Conservation (phyloP, 73 alveolate species). For the Symbiodinium pilosum region DNA sequence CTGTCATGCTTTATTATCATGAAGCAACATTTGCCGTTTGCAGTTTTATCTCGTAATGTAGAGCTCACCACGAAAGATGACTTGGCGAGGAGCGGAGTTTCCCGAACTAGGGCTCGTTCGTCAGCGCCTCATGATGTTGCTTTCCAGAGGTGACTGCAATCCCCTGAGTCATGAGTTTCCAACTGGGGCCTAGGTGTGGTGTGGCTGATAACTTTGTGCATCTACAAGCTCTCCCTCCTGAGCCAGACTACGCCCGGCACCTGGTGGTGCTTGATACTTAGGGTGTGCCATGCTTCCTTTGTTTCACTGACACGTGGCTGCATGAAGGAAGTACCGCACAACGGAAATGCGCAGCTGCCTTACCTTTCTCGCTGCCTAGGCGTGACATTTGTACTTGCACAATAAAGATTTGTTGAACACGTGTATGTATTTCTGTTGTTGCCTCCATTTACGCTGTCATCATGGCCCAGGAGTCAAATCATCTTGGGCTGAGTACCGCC, state of each 20-base stretch:
- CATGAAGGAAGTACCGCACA: constrained; percentile 25
- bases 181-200: constrained; percentile 13
- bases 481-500: constrained; percentile 54
- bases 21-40: no score
- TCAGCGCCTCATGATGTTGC: not conserved
- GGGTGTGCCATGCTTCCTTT: no score
- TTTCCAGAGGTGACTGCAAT: not conserved
- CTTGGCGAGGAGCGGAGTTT: constrained; percentile 46
- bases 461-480: constrained; percentile 45
- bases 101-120: constrained; percentile 90
- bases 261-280: no score
- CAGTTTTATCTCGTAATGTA: no score
- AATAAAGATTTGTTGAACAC: no score
- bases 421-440: no score
- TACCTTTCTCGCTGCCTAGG: not conserved
- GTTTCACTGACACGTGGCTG: not conserved
- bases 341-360: constrained; percentile 46
- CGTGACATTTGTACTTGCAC: not conserved
- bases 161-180: not conserved
- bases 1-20: not conserved
- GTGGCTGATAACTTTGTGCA: constrained; percentile 75
- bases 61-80: no score
- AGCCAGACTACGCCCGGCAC: constrained; percentile 56
- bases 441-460: no score
- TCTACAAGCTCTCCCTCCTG: constrained; percentile 75